Conservation (phyloP, 768 basidiomycete species). For the Leccinum subtestaceum region DNA sequence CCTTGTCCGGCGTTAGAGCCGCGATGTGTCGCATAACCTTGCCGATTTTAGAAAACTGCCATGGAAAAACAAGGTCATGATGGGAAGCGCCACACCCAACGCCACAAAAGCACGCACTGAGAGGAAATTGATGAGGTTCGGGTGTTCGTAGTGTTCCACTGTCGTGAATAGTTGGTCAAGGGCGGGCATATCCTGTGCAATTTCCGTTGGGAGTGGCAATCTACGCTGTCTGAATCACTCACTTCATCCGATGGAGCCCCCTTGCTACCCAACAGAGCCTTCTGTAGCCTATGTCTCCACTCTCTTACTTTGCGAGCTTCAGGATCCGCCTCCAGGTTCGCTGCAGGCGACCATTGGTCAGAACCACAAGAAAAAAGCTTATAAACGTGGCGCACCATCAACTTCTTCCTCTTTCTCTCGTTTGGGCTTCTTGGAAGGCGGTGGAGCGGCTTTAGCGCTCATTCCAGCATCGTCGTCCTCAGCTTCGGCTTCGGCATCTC, state of each 20-base stretch:
- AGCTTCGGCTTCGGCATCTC: conserved; percentile 45
- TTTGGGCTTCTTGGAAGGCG: conserved; percentile 63
- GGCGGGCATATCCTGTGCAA: conserved; percentile 68
- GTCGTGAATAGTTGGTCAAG: conserved; percentile 70
- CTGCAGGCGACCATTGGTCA: conserved; percentile 22
- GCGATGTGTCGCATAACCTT: conserved; percentile 65
- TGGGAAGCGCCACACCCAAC: conserved; percentile 1
- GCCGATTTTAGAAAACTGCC: conserved; percentile 47
- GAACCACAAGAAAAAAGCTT: background rate
- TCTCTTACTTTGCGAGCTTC: conserved; percentile 78
- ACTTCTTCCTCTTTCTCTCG: conserved; percentile 57
- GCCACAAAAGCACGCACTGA: conserved; percentile 38
- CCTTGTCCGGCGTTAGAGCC: conserved; percentile 38
- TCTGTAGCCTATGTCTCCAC: conserved; percentile 91
- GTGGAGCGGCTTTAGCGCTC: conserved; percentile 55
- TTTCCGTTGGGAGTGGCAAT: conserved; percentile 9
- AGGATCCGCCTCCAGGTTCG: conserved; percentile 49
- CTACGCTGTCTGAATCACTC: conserved; percentile 18
- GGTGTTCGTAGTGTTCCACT: conserved; percentile 72
- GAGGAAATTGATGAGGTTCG: conserved; percentile 72
- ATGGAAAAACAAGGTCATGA: conserved; percentile 9
- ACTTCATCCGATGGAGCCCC: conserved; percentile 64
- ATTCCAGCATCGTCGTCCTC: conserved; percentile 46
- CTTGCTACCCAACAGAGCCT: conserved; percentile 74
- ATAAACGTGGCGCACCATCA: conserved; percentile 46